Percentiles rank a stretch among this genome's conserved stretches.
phyloP scores from a whole-genome alignment of 805 yeast genomes.

The Cyberlindnera mrakii region DNA sequence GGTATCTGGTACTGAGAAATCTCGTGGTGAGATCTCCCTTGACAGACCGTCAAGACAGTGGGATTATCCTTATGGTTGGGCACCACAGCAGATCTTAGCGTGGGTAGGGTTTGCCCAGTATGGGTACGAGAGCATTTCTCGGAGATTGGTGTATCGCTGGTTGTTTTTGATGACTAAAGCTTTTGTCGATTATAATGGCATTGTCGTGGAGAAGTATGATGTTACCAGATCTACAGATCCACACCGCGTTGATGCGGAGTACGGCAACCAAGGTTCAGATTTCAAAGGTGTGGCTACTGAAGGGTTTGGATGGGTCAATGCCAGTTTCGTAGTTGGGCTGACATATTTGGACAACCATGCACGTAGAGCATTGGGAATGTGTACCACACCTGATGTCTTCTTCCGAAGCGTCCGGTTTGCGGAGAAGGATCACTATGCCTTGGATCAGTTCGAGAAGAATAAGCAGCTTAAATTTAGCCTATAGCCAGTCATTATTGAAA shows the following conservation, averaged over 20 bases:
- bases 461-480: too few relatives aligned
- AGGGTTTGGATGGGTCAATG: slow-evolving; percentile 98
- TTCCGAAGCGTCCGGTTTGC: slow-evolving; percentile 18
- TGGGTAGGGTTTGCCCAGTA: slow-evolving; percentile 83
- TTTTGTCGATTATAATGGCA: slow-evolving; percentile 88
- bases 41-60: slow-evolving; percentile 88
- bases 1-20: slow-evolving; percentile 71
- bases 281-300: slow-evolving; percentile 91
- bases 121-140: slow-evolving; percentile 57
- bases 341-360: slow-evolving; percentile 61
- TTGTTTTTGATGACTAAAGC: slow-evolving; percentile 82
- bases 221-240: slow-evolving; percentile 81
- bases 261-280: slow-evolving; percentile 93
- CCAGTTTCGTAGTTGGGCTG: slow-evolving; percentile 73
- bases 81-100: slow-evolving; percentile 92
- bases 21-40: slow-evolving; percentile 66
- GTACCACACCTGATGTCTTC: slow-evolving; percentile 24
- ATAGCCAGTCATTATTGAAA: too few relatives aligned
- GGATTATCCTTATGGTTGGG: slow-evolving; percentile 99
- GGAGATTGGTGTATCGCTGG: slow-evolving; percentile 82
- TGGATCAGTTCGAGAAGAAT: slow-evolving; percentile 6
- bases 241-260: slow-evolving; percentile 90
- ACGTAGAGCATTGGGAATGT: slow-evolving; percentile 70
- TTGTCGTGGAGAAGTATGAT: slow-evolving; percentile 92
- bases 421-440: slow-evolving; percentile 17